Evolutionary conservation across 495 filamentous ascomycete species (phyloP).

Genomic region (Hyaloscypha hepaticicola): DNA sequence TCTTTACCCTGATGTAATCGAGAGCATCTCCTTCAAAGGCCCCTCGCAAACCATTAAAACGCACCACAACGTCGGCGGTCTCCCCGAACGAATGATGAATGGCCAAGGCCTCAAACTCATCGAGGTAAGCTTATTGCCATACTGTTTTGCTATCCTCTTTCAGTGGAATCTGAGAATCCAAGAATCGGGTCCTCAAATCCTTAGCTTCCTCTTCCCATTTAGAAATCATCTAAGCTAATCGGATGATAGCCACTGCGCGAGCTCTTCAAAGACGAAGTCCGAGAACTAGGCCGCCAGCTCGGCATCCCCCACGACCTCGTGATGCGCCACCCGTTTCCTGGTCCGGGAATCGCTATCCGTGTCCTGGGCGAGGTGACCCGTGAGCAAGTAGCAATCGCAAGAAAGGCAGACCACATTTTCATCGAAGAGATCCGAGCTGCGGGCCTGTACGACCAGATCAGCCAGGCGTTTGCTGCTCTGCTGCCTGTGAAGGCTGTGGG

Average conservation of each 20-base stretch:
- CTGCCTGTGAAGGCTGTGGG: slow-evolving; percentile 71
- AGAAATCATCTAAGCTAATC: too few relatives aligned
- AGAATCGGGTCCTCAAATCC: too few relatives aligned
- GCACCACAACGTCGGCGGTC: slow-evolving; percentile 82
- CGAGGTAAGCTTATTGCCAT: slow-evolving; percentile 41
- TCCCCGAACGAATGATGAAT: slow-evolving; percentile 53
- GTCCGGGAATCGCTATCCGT: slow-evolving; percentile 85
- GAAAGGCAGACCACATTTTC: slow-evolving; percentile 85
- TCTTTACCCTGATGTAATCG: slow-evolving; percentile 78
- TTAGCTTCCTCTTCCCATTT: too few relatives aligned
- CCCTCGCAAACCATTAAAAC: slow-evolving; percentile 79
- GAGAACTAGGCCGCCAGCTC: slow-evolving; percentile 73
- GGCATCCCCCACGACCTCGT: slow-evolving; percentile 76
- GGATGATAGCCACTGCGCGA: slow-evolving; percentile 59
- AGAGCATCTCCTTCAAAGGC: slow-evolving; percentile 78
- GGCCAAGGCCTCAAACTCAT: slow-evolving; percentile 60
- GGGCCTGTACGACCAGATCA: slow-evolving; percentile 79
- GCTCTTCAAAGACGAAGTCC: slow-evolving; percentile 80
- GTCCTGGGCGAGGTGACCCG: slow-evolving; percentile 85
- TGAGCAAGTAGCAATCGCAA: slow-evolving; percentile 75
- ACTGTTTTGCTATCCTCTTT: background rate
- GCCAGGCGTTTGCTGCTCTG: slow-evolving; percentile 82
- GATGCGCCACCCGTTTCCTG: slow-evolving; percentile 80
- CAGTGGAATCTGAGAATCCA: too few relatives aligned
- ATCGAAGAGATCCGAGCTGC: slow-evolving; percentile 82